Evolutionary conservation across 441 rosid species (phyloP), one percentile per base, ranked within the genome.

Genomic region (Bocquillonia castaneifolia): DNA sequence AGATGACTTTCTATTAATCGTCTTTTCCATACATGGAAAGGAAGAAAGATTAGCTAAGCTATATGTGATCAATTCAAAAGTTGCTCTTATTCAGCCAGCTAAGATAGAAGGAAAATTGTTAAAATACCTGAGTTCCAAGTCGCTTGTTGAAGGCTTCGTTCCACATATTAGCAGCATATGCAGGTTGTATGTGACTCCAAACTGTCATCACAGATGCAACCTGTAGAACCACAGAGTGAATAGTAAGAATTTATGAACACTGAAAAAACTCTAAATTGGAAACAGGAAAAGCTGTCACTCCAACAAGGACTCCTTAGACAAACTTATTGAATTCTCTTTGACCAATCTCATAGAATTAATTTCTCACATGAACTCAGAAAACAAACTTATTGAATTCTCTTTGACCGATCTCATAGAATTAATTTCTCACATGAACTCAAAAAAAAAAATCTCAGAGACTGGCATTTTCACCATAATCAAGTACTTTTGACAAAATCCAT

Each of bases 121-220:
- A 47, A 45, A 28, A 36, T 79, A 94, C 99, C 89, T 87, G 53
- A 51, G 99, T 92, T 70, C 97, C 98, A 40, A 94, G 96, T 72
- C 98, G 82, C 83, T 82, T 86, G 80, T 94, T 94, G 79, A 94
- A 79, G 59, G 98, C 99, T 79, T 94, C 99, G 47, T 86, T 90
- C 99, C 99, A 94, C 90, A 94, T 77, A 72, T 88, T 87, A 63
- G 97, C 92, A 72, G 97, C 97, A 83, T 91, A 91, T 59, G 79
- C 92, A 72, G 99, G 99, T 76, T 90, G 93, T 20, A 90, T 77
- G 39, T 86, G 83, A 76, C 78, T 88, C 96, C 97, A 94, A 70
- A 94, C 87, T 14, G 96, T 85, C 99, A 91, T 94, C 57, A 87
- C 89, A 72, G 99, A 94, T 77, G 97, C 96, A 70, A 94, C 97